A percentile compares a stretch with the other conserved stretches of the same genome.
Conservation (phyloP, 805 yeast species). For the Isabelozyma pseudorhagii region DNA sequence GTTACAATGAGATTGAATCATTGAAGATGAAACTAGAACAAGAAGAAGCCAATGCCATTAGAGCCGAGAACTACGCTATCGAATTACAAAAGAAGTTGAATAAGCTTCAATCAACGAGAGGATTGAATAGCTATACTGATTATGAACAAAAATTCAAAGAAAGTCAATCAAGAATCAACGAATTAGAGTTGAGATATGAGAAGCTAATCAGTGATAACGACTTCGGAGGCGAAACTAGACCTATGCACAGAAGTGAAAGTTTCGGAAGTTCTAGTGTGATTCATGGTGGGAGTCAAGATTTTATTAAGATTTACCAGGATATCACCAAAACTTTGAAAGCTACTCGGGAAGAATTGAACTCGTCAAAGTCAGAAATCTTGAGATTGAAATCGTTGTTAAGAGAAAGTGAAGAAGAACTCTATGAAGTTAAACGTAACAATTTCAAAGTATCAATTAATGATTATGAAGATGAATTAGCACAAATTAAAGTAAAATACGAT, state of each 20-base stretch:
- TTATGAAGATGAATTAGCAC: conserved; percentile 39
- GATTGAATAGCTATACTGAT: conserved; percentile 29
- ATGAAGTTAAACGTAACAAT: conserved; percentile 39
- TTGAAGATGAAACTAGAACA: conserved; percentile 47
- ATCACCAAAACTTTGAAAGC: conserved; percentile 41
- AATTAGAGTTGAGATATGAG: conserved; percentile 29
- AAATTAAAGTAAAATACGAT: conserved; percentile 55
- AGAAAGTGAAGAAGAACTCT: conserved; percentile 43
- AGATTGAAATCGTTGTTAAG: conserved; percentile 39
- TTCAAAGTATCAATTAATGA: conserved; percentile 33
- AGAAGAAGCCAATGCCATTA: conserved; percentile 47
- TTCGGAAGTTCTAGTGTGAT: conserved; percentile 12
- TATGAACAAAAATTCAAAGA: conserved; percentile 35
- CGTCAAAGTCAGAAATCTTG: conserved; percentile 39
- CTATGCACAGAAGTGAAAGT: conserved; percentile 31
- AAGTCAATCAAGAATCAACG: conserved; percentile 28
- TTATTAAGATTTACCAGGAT: conserved; percentile 50
- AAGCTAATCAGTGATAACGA: conserved; percentile 6
- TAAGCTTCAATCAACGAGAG: conserved; percentile 39
- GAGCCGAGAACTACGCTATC: conserved; percentile 50
- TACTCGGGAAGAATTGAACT: conserved; percentile 41
- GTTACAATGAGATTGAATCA: conserved; percentile 44
- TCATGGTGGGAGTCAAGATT: conserved; percentile 30
- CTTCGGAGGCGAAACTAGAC: background rate
- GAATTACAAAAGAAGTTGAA: conserved; percentile 42